phyloP scores from a whole-genome alignment of 2,329 filamentous ascomycete species.

The Fusarium sterilihyphosum region DNA sequence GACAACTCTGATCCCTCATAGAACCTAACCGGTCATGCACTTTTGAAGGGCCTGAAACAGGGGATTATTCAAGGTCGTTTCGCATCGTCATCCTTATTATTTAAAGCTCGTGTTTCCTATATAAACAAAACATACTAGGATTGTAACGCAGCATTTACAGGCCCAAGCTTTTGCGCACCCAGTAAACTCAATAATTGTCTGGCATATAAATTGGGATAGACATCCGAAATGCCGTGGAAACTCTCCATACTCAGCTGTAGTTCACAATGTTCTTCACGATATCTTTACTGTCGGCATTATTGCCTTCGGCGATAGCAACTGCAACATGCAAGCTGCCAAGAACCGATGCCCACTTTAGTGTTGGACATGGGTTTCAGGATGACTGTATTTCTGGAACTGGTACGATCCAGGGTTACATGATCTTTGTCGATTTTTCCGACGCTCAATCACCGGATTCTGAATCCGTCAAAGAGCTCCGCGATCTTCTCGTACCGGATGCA shows the following conservation, averaged over 20 bases:
- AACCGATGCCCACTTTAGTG: neutral
- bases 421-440: constrained; percentile 52
- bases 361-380: neutral
- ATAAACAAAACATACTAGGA: neutral
- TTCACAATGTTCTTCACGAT: neutral
- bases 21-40: no score
- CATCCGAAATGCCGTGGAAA: neutral
- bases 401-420: constrained; percentile 46
- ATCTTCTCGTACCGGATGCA: constrained; percentile 21
- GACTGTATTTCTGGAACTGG: constrained; percentile 48
- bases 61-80: neutral
- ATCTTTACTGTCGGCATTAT: neutral
- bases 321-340: neutral
- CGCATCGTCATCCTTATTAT: neutral
- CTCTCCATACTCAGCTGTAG: neutral
- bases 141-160: neutral
- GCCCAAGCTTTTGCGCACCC: neutral
- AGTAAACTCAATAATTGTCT: neutral
- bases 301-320: neutral
- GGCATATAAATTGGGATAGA: neutral
- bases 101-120: neutral
- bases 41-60: neutral
- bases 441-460: constrained; percentile 20
- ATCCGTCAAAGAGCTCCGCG: constrained; percentile 36
- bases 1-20: neutral